Conservation (phyloP, 345 rosid genomes). For the Citrus unshiu region DNA sequence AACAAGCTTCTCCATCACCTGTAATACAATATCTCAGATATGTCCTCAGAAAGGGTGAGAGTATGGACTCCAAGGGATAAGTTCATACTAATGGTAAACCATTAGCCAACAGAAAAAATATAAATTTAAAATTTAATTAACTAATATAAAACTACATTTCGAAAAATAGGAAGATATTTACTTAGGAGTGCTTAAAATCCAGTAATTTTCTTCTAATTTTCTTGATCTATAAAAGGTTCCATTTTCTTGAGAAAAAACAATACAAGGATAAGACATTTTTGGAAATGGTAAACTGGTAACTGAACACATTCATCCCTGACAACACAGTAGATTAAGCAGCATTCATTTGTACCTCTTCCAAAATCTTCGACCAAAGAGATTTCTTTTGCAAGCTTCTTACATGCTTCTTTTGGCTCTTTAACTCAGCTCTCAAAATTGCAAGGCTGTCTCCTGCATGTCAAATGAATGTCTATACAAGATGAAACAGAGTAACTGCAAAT, state of each 20-base stretch:
- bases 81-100: not conserved
- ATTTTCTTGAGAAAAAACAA: not conserved
- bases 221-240: not conserved
- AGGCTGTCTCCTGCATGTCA: slow-evolving; percentile 70
- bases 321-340: not conserved
- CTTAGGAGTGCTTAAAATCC: too few relatives aligned
- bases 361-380: slow-evolving; percentile 93
- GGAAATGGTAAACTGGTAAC: not conserved
- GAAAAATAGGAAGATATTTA: not conserved
- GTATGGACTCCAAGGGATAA: not conserved
- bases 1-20: slow-evolving; percentile 98
- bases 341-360: slow-evolving; percentile 72
- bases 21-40: slow-evolving; percentile 12
- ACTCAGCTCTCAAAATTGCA: slow-evolving; percentile 81
- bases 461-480: slow-evolving; percentile 4
- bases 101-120: not conserved
- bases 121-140: not conserved
- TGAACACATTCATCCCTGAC: not conserved
- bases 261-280: not conserved
- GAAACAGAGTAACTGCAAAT: not conserved
- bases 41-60: not conserved
- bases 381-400: slow-evolving; percentile 86
- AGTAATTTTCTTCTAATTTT: not conserved
- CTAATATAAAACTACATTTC: not conserved
- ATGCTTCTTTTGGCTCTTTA: slow-evolving; percentile 89